Evolutionary conservation across 768 basidiomycete genomes (phyloP).

Genomic region (Hypholoma fasciculare): DNA sequence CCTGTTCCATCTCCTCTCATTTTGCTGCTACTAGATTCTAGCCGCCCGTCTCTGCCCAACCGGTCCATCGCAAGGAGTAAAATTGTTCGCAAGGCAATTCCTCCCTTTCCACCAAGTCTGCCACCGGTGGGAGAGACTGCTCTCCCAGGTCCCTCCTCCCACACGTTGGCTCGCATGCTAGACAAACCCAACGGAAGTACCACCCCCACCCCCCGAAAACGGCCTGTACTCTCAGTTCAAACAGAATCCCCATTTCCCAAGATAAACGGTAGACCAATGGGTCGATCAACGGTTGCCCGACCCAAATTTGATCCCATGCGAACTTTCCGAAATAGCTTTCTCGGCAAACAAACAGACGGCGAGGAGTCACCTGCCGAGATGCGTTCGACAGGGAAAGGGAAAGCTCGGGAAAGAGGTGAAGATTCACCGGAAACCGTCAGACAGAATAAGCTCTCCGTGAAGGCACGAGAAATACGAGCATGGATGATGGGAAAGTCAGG

Average conservation of each 20-base stretch:
- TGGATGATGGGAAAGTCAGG: constrained; percentile 23
- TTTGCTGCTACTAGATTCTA: background rate
- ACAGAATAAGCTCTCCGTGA: constrained; percentile 12
- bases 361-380: background rate
- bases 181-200: background rate
- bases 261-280: constrained; percentile 4
- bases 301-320: constrained; percentile 16
- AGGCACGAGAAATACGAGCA: constrained; percentile 18
- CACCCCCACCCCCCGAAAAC: constrained; percentile 3
- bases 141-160: too few relatives aligned
- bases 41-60: background rate
- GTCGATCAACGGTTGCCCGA: background rate
- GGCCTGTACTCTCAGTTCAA: constrained; percentile 15
- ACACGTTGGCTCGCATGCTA: background rate
- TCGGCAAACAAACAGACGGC: constrained; percentile 6
- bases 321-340: constrained; percentile 18
- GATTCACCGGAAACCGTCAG: constrained; percentile 6
- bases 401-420: background rate
- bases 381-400: constrained; percentile 18
- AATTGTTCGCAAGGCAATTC: background rate
- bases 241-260: constrained; percentile 11
- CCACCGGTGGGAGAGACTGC: background rate
- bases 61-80: background rate
- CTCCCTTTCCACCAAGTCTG: background rate
- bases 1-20: background rate